Evolutionary conservation across 2,329 filamentous ascomycete species (phyloP).

Genomic region (Sodiomyces alkalinus): DNA sequence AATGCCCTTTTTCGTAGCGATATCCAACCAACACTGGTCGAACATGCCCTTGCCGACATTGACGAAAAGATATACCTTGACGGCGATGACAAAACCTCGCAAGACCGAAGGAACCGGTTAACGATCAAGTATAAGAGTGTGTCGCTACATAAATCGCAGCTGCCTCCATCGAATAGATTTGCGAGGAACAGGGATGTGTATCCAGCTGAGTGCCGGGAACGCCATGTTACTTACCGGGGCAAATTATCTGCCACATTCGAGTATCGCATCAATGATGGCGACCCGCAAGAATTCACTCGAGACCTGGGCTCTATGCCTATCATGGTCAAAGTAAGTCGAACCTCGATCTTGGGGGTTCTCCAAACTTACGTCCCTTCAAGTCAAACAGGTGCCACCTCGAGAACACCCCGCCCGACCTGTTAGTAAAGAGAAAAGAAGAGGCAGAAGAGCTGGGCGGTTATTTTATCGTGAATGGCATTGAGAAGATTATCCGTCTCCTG

Average conservation of each 20-base stretch:
- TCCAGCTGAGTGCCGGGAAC: constrained; percentile 85
- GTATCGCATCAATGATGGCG: constrained; percentile 74
- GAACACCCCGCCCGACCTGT: constrained; percentile 63
- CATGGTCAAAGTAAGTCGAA: constrained; percentile 66
- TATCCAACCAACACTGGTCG: constrained; percentile 44
- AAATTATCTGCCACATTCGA: constrained; percentile 72
- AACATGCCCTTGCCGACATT: constrained; percentile 73
- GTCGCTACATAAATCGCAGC: constrained; percentile 63
- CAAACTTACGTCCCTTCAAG: constrained; percentile 21
- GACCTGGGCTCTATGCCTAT: constrained; percentile 83
- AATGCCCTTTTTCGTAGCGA: constrained; percentile 70
- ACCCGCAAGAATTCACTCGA: constrained; percentile 66
- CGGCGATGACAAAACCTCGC: constrained; percentile 49
- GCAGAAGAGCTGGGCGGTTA: constrained; percentile 93
- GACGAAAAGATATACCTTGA: constrained; percentile 80
- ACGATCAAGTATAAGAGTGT: constrained; percentile 68
- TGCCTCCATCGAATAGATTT: constrained; percentile 73
- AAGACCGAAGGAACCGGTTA: constrained; percentile 54
- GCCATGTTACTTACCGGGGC: constrained; percentile 82
- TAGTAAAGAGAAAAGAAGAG: constrained; percentile 84
- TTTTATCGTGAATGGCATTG: constrained; percentile 94
- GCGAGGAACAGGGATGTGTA: constrained; percentile 73
- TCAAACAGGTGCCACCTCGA: constrained; percentile 86
- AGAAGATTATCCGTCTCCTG: constrained; percentile 89
- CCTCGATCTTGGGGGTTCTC: not conserved